Evolutionary conservation across 805 yeast genomes (phyloP), one percentile per base, ranked within the genome.

Genomic region (Wickerhamomyces chaumierensis): DNA sequence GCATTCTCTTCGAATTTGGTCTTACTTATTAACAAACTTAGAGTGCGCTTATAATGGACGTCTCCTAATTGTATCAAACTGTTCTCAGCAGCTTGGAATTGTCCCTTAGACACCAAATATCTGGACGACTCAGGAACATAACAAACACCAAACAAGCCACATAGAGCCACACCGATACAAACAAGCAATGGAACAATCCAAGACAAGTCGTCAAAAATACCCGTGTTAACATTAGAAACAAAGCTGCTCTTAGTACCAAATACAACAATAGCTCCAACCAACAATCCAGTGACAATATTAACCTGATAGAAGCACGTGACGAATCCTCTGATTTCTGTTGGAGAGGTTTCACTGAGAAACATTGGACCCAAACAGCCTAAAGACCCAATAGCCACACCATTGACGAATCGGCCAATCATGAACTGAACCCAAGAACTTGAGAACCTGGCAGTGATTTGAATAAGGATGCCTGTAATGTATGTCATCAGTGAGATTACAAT

Each of bases 351-450:
- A 21, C 79, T 66, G 39, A 78, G 72, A 55, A 75, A 76, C 61
- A 83, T 65, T 25, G 92, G 88, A 13, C 78, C 82, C 38, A 80
- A 63, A 15, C 85, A 85, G 7, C 88, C 76, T 25, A 78, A 65
- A 20, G 75, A 66, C 33, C 95, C 95, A 39, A 84, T 81, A 20
- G 82, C 80, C 7, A 82, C 43, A 9, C 95, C 95, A 20, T 80
- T 70, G 36, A 83, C 58, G 28, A 73, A 67, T 61, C 88, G 68
- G 25, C 86, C 87, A 43, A 76, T 57, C 42, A 73, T 65, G 48
- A 71, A 69, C 56, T 78, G 85, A 51, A 68, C 71, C 86, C 86
- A 80, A 21, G 62, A 60, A 20, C 56, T 46, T 3, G 47, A 35
- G 14, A 53, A 53, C 9, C 61, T 52, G 6, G 79, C 62, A 12